phyloP scores from a whole-genome alignment of 768 basidiomycete species.

The Mycena olivaceomarginata region DNA sequence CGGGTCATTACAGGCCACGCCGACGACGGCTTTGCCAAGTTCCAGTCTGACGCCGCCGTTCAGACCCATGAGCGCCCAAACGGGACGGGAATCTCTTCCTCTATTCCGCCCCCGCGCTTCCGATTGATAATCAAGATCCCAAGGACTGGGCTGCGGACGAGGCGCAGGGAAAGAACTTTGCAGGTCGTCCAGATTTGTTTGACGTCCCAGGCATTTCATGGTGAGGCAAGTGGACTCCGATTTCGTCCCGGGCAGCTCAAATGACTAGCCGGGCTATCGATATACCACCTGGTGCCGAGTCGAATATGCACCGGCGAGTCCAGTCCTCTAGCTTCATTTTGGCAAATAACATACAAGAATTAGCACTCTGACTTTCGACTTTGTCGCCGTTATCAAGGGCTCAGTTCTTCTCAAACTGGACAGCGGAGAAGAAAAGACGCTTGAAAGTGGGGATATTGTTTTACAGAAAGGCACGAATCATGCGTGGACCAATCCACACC shows the following conservation, averaged over 20 bases:
- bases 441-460: background rate
- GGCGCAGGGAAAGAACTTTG: conserved; percentile 2
- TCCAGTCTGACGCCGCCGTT: background rate
- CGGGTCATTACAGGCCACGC: conserved; percentile 3
- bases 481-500: conserved; percentile 3
- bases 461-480: conserved; percentile 6
- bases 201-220: conserved; percentile 2
- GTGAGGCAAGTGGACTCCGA: background rate
- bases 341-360: background rate
- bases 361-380: background rate
- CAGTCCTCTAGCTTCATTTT: background rate
- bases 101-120: background rate
- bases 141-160: conserved; percentile 1
- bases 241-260: background rate
- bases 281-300: background rate
- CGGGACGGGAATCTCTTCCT: conserved; percentile 1
- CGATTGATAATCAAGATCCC: conserved; percentile 8
- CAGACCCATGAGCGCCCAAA: background rate
- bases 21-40: background rate
- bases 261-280: background rate
- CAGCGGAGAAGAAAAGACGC: conserved; percentile 3
- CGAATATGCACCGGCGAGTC: background rate
- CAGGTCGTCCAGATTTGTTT: conserved; percentile 1
- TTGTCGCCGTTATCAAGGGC: background rate
- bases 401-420: conserved; percentile 1